phyloP scores from a whole-genome alignment of 176 grass and related monocot species.

The Carex littledalei region DNA sequence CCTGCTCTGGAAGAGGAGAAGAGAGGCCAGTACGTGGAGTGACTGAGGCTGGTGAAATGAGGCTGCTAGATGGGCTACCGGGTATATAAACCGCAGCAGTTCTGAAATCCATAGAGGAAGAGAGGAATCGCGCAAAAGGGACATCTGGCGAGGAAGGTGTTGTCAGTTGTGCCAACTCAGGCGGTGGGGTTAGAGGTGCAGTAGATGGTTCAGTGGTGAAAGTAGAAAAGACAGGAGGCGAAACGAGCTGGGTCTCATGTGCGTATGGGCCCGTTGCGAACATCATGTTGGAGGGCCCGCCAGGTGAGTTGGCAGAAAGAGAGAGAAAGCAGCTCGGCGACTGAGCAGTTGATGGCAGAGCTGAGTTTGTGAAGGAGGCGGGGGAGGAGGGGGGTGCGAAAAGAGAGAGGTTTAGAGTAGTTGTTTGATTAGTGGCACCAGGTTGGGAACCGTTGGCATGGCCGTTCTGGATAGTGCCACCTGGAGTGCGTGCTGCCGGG shows the following conservation, averaged over 20 bases:
- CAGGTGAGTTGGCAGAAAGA: constrained; percentile 65
- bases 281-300: constrained; percentile 62
- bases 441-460: constrained; percentile 48
- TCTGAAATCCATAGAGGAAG: constrained; percentile 57
- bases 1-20: constrained; percentile 70
- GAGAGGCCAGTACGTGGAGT: constrained; percentile 83
- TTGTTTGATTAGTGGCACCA: constrained; percentile 54
- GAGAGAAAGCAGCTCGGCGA: constrained; percentile 74
- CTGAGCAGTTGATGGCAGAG: constrained; percentile 66
- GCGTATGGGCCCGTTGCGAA: constrained; percentile 77
- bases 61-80: constrained; percentile 72
- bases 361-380: constrained; percentile 70
- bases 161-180: constrained; percentile 71
- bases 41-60: constrained; percentile 81
- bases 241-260: constrained; percentile 81
- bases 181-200: constrained; percentile 78
- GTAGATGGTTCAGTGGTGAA: constrained; percentile 87
- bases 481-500: constrained; percentile 63
- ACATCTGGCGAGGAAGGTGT: constrained; percentile 91
- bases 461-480: constrained; percentile 41
- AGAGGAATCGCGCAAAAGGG: constrained; percentile 75
- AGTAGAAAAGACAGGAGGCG: constrained; percentile 78
- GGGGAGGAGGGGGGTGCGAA: constrained; percentile 78
- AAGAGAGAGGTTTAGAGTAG: constrained; percentile 62
- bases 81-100: constrained; percentile 60